A percentile compares a stretch with the other conserved stretches of the same genome.
These are phyloP conservation scores for Fusarium fujikuroi DNA, from an alignment of 2,329 filamentous ascomycete species.

Conservation along the genomic window DNA sequence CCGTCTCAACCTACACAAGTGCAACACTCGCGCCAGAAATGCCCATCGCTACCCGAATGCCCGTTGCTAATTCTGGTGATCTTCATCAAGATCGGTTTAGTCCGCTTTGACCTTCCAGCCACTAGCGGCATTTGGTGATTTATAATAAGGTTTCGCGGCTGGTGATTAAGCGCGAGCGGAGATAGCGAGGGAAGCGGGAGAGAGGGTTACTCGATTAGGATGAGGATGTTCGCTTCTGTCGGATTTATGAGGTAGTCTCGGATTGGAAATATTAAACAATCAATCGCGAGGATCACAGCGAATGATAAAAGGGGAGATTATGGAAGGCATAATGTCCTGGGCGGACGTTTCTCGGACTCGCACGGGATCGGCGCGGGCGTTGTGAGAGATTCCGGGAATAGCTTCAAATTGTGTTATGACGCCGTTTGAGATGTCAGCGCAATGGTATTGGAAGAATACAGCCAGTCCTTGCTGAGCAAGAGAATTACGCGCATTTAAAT, in stretches of 20 bases:
- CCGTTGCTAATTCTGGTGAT: not conserved
- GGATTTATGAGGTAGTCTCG: not conserved
- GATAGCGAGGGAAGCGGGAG: not conserved
- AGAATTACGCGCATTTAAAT: fast-evolving
- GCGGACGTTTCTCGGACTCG: not conserved
- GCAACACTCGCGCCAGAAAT: not conserved
- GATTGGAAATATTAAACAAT: fast-evolving
- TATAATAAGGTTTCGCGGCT: not conserved
- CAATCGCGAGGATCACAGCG: too few species aligned
- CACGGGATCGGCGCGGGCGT: not conserved
- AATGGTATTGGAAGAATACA: too few species aligned
- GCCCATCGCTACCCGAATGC: not conserved
- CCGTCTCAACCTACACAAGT: not conserved
- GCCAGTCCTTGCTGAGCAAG: not conserved
- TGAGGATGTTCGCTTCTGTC: not conserved
- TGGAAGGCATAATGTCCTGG: not conserved
- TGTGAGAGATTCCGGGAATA: not conserved
- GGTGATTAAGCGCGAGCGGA: not conserved
- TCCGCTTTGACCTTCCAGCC: not conserved
- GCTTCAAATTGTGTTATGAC: not conserved
- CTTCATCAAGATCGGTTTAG: not conserved
- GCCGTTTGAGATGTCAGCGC: not conserved
- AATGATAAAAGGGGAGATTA: fast-evolving
- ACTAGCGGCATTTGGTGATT: not conserved
- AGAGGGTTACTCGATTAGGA: not conserved